Evolutionary conservation across 768 basidiomycete species (phyloP), one percentile per base, ranked within the genome.

Genomic region (Rhodotorula paludigena): DNA sequence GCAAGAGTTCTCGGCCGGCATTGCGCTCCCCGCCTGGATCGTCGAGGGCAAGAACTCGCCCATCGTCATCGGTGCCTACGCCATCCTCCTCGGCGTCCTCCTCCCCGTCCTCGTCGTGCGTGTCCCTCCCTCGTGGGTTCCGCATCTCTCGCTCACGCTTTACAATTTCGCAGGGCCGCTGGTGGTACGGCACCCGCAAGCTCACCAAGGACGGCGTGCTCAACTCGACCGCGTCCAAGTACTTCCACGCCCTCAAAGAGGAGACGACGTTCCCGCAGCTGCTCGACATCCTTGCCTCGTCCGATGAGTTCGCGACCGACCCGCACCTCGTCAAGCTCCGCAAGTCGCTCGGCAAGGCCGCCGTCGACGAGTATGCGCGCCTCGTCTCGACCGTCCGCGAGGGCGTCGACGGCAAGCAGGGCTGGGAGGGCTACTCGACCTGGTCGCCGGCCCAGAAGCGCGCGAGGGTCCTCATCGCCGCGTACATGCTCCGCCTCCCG

Each of bases 181-280:
- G 96, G 96, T 99, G 96, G 96, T 99, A 97, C 76, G 90, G 91
- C 8, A 89, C 86, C 73, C 83, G 89, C 63, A 82, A 85, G 71
- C 87, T 85, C 78, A 99, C 96, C 23, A 93, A 96, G 78, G 96
- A 99, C 71, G 91, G 92, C 48, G 83, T 96, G 63, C 81, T 90
- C 66, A 85, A 87, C 32, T 81, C 81, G 47, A 89, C 91, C 0
- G 94, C 94, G 5, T 86, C 90, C 38, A 81, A 83, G 1, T 92
- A 92, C 81, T 99, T 96, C 86, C 90, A 88, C 77, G 81, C 83
- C 8, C 73, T 97, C n/a, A 84, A 83, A 36, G 94, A 99, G 76
- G 86, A 87, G 33, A 86, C 88, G 14, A 82, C 82, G 1, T 84
- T 90, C 71, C 81, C 84, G 38, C 87, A 90, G 53, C 81, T 94